These are phyloP conservation scores for Bipolaris oryzae DNA, from an alignment of 2,329 filamentous ascomycete species.

Conservation along the genomic window DNA sequence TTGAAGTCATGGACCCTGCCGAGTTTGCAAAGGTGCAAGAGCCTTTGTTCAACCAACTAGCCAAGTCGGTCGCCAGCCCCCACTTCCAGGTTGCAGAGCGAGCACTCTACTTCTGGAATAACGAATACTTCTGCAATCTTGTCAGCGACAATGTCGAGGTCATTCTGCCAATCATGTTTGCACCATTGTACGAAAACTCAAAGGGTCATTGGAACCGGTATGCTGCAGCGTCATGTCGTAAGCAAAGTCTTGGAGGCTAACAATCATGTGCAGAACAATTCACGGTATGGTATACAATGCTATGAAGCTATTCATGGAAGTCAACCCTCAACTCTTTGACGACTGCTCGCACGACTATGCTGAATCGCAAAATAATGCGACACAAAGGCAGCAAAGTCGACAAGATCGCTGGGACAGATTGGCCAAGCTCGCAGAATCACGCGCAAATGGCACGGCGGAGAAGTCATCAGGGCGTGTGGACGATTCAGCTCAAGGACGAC, in stretches of 20 bases:
- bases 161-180: constrained; percentile 99
- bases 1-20: constrained; percentile 98
- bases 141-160: constrained; percentile 99
- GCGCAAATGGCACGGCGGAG: constrained; percentile 58
- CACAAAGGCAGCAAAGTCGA: constrained; percentile 79
- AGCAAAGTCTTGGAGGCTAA: constrained; percentile 23
- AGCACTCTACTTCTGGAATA: constrained; percentile 99
- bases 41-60: constrained; percentile 93
- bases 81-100: constrained; percentile 99
- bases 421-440: constrained; percentile 76
- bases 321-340: constrained; percentile 97
- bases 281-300: constrained; percentile 99
- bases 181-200: constrained; percentile 96
- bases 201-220: constrained; percentile 99
- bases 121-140: constrained; percentile 99
- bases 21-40: constrained; percentile 99
- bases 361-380: constrained; percentile 90
- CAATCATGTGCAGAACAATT: constrained; percentile 73
- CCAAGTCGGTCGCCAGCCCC: constrained; percentile 96
- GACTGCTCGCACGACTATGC: constrained; percentile 99
- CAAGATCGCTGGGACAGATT: constrained; percentile 90
- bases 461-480: constrained; percentile 61
- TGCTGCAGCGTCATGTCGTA: constrained; percentile 30
- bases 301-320: constrained; percentile 99
- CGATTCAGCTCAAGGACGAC: constrained; percentile 80